Evolutionary conservation across 2,329 filamentous ascomycete species (phyloP).

Genomic region (Zarea fungicola): DNA sequence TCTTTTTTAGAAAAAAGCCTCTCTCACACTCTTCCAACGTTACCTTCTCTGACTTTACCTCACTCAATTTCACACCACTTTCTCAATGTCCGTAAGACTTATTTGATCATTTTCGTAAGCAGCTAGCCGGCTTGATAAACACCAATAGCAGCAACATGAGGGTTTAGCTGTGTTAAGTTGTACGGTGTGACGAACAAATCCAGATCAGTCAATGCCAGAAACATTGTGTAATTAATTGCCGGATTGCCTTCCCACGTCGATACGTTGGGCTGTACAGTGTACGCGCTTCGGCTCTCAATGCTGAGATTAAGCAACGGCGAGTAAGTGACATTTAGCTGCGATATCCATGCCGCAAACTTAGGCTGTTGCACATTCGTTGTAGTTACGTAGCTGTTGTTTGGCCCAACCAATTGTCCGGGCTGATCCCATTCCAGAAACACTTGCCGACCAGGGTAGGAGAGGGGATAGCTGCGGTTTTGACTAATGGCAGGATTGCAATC

Average conservation of each 20-base stretch:
- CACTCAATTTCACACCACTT: too few species aligned
- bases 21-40: too few species aligned
- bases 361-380: constrained; percentile 52
- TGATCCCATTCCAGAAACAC: constrained; percentile 69
- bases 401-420: constrained; percentile 64
- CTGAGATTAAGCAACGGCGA: constrained; percentile 46
- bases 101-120: neutral
- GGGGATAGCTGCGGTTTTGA: constrained; percentile 63
- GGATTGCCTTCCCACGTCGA: constrained; percentile 64
- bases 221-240: constrained; percentile 72
- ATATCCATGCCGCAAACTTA: constrained; percentile 68
- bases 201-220: constrained; percentile 67
- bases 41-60: too few species aligned
- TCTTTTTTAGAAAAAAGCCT: too few species aligned
- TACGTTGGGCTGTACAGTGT: constrained; percentile 67
- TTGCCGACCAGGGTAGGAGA: constrained; percentile 68
- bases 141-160: constrained; percentile 68
- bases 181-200: constrained; percentile 68
- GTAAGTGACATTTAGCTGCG: constrained; percentile 72
- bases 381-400: constrained; percentile 79
- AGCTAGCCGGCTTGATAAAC: constrained; percentile 71
- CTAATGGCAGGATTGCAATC: constrained; percentile 61
- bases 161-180: constrained; percentile 68
- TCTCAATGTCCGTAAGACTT: too few species aligned
- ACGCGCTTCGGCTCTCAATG: constrained; percentile 45